Evolutionary conservation across 768 basidiomycete genomes (phyloP).

Genomic region (Ramaria sp.): DNA sequence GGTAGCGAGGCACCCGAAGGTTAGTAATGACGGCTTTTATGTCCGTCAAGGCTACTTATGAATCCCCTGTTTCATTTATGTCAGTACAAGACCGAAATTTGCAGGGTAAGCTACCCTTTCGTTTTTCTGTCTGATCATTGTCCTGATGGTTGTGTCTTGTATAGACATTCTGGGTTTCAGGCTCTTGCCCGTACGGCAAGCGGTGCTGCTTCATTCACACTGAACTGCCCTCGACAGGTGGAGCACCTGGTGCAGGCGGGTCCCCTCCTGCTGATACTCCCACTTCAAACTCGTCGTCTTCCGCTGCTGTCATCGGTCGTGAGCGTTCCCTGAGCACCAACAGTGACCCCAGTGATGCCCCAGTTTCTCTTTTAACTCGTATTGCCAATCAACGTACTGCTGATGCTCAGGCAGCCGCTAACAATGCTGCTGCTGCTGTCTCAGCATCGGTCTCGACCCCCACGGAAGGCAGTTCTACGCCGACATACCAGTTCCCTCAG

Average conservation of each 20-base stretch:
- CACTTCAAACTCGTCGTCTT: slow-evolving; percentile 29
- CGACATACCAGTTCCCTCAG: slow-evolving; percentile 5
- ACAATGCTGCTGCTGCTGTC: slow-evolving; percentile 26
- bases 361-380: slow-evolving; percentile 64
- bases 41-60: slow-evolving; percentile 1
- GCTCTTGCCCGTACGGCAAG: slow-evolving; percentile 87
- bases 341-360: slow-evolving; percentile 67
- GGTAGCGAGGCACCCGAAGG: slow-evolving; percentile 85
- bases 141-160: slow-evolving; percentile 7
- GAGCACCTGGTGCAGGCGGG: slow-evolving; percentile 36
- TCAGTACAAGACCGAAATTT: slow-evolving; percentile 96
- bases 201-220: slow-evolving; percentile 93
- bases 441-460: slow-evolving; percentile 6
- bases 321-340: slow-evolving; percentile 62
- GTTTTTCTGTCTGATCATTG: background rate
- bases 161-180: slow-evolving; percentile 89
- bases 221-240: slow-evolving; percentile 57
- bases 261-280: slow-evolving; percentile 21
- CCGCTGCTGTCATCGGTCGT: slow-evolving; percentile 39
- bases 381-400: slow-evolving; percentile 59
- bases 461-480: background rate
- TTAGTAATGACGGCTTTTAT: slow-evolving; percentile 21
- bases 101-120: slow-evolving; percentile 47
- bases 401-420: slow-evolving; percentile 26
- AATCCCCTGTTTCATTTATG: slow-evolving; percentile 3